A percentile compares a stretch with the other conserved stretches of the same genome.
phyloP scores from a whole-genome alignment of 768 basidiomycete genomes.

The Clavulina sp. region DNA sequence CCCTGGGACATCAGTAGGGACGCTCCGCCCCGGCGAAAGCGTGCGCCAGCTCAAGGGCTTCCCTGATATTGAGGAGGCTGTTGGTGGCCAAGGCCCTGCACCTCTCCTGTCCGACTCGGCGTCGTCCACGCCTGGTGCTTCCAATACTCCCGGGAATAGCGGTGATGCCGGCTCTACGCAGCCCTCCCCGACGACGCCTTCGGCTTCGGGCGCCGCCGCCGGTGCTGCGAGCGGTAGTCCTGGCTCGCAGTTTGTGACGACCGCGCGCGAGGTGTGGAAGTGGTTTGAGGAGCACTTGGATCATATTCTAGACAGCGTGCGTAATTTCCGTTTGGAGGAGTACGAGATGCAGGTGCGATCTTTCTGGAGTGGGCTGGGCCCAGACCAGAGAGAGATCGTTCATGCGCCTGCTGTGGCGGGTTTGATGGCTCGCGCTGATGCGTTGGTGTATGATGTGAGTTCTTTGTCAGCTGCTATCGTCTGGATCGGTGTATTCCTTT shows the following conservation, averaged over 20 bases:
- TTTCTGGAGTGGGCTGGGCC: slow-evolving; percentile 65
- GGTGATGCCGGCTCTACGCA: neutral
- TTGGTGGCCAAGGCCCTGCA: slow-evolving; percentile 53
- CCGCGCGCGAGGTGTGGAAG: slow-evolving; percentile 77
- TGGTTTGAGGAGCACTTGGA: slow-evolving; percentile 90
- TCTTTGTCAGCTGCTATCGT: neutral
- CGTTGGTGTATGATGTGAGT: slow-evolving; percentile 78
- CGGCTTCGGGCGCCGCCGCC: slow-evolving; percentile 56
- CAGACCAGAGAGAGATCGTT: slow-evolving; percentile 69
- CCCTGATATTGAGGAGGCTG: slow-evolving; percentile 73
- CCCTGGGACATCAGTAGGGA: neutral
- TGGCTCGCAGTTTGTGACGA: too few species aligned
- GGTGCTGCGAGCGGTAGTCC: too few species aligned
- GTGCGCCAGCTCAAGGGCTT: slow-evolving; percentile 67
- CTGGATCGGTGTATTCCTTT: neutral
- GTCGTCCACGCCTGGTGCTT: neutral
- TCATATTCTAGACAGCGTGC: slow-evolving; percentile 56
- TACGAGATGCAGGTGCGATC: slow-evolving; percentile 74
- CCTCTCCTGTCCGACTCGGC: too few species aligned
- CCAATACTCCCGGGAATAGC: neutral
- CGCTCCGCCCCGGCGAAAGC: slow-evolving; percentile 28
- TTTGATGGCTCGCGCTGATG: slow-evolving; percentile 78
- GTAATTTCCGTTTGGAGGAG: slow-evolving; percentile 69
- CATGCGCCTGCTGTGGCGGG: slow-evolving; percentile 79
- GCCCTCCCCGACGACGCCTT: too few species aligned